Conservation (phyloP, 2,329 filamentous ascomycete genomes). For the Colletotrichum sidae region DNA sequence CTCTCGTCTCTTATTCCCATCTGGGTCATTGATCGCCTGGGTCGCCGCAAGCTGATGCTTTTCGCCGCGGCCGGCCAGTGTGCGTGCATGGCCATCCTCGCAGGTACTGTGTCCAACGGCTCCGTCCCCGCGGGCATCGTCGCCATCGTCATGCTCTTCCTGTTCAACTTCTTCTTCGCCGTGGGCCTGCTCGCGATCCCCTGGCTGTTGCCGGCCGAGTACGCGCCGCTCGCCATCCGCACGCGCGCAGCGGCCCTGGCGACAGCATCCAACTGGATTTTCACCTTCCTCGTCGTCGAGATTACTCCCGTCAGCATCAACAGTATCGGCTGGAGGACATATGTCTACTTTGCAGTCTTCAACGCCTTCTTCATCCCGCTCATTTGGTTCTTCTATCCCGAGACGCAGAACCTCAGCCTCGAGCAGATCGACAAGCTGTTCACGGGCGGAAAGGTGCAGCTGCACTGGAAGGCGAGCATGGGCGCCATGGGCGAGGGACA, state of each 20-base stretch:
- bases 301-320: conserved; percentile 52
- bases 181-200: conserved; percentile 54
- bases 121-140: conserved; percentile 53
- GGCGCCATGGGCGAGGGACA: conserved; percentile 43
- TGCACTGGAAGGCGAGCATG: conserved; percentile 48
- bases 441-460: conserved; percentile 46
- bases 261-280: conserved; percentile 51
- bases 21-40: conserved; percentile 55
- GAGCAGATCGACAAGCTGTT: conserved; percentile 61
- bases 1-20: conserved; percentile 47
- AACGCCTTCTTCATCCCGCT: conserved; percentile 54
- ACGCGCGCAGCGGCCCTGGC: conserved; percentile 52
- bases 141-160: conserved; percentile 56
- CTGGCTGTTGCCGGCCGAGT: conserved; percentile 56
- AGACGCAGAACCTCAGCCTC: conserved; percentile 59
- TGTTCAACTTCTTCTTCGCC: conserved; percentile 57
- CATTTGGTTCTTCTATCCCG: conserved; percentile 61
- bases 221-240: conserved; percentile 53
- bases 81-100: conserved; percentile 59
- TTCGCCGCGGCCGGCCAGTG: conserved; percentile 52
- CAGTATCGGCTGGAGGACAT: conserved; percentile 52
- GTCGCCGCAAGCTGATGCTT: conserved; percentile 70
- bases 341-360: conserved; percentile 52
- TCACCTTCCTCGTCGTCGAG: conserved; percentile 52
- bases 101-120: conserved; percentile 55